phyloP scores from a whole-genome alignment of 2,329 filamentous ascomycete species.

The Xylaria sp. region DNA sequence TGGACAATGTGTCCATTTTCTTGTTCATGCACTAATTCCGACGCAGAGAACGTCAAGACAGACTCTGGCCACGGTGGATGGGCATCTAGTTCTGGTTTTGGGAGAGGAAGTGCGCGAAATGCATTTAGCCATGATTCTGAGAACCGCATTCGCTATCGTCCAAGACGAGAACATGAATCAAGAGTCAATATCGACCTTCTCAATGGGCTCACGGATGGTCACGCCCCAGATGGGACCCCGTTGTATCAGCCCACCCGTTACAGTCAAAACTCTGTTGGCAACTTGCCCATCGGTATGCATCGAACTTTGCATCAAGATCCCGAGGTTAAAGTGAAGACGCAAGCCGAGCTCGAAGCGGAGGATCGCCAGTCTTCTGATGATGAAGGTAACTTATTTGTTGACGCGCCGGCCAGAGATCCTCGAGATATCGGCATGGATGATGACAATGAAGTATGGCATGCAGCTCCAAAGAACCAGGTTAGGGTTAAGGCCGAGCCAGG shows the following conservation, averaged over 20 bases:
- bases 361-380: slow-evolving; percentile 57
- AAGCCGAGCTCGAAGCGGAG: slow-evolving; percentile 66
- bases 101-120: slow-evolving; percentile 42
- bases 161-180: slow-evolving; percentile 56
- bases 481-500: slow-evolving; percentile 59
- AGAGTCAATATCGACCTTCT: slow-evolving; percentile 68
- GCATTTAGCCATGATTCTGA: slow-evolving; percentile 49
- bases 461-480: slow-evolving; percentile 49
- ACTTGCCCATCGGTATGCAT: slow-evolving; percentile 66
- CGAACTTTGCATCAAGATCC: slow-evolving; percentile 64
- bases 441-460: slow-evolving; percentile 57
- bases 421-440: slow-evolving; percentile 44
- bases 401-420: slow-evolving; percentile 48
- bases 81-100: slow-evolving; percentile 36
- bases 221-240: slow-evolving; percentile 59
- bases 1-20: neutral
- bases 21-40: slow-evolving; percentile 17
- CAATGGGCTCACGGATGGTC: slow-evolving; percentile 53
- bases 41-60: slow-evolving; percentile 43
- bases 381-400: slow-evolving; percentile 59
- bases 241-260: slow-evolving; percentile 53
- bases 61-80: slow-evolving; percentile 33
- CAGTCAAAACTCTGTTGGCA: slow-evolving; percentile 44
- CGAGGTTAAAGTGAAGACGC: slow-evolving; percentile 64
- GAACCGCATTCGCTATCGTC: slow-evolving; percentile 52